Base-by-base conservation (phyloP, 2,329 filamentous ascomycete species). In the Thelonectria discophora region DNA sequence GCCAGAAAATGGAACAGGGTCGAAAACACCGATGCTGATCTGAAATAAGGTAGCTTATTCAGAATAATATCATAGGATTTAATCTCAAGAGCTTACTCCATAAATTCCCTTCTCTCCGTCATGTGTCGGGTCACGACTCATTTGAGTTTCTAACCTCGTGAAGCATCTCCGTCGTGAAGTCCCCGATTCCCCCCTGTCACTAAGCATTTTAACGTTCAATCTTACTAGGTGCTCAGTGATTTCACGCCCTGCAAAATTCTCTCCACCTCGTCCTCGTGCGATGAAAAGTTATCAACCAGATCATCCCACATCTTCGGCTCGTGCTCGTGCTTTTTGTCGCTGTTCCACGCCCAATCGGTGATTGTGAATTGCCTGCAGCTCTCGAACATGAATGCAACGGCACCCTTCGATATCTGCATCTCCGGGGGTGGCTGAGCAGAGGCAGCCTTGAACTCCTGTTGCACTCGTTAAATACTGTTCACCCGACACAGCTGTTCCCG, bases 261-360 rank as follows among this genome's bases (percentile, higher is more conserved):
- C 3, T 69, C 60, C 1, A 70, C 64, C 34, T 70, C 68, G 2
- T 69, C 66, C 21, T 59, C 43, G 24, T 70, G 66, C 5, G 58
- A 62, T 0, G 68, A 70, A 12, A 70, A 70, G 24, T 70, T 70
- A 9, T 70, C 68, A 1, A 70, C 63, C 21, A 70, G 9, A 21
- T 71, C 27, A 49, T 71, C 66, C 68, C 68, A 70, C 68, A 70
- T 71, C 57, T 70, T 71, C 4, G 68, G 66, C 11, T 70, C 68
- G 4, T 70, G 68, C 18, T 70, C 68, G 9, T 70, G 68, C 61
- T 70, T 70, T 53, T 71, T 71, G 3, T 69, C 9, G 3, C 63
- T 70, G 15, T 68, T 66, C 68, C 68, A 70, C 0, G 68, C 68
- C 66, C 66, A 70, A 11, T 71, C 60, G 0, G 68, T 70, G 2